Percentiles rank a stretch among this genome's conserved stretches.
Evolutionary conservation across 805 yeast species (phyloP).

Genomic region (Monosporozyma servazzii): DNA sequence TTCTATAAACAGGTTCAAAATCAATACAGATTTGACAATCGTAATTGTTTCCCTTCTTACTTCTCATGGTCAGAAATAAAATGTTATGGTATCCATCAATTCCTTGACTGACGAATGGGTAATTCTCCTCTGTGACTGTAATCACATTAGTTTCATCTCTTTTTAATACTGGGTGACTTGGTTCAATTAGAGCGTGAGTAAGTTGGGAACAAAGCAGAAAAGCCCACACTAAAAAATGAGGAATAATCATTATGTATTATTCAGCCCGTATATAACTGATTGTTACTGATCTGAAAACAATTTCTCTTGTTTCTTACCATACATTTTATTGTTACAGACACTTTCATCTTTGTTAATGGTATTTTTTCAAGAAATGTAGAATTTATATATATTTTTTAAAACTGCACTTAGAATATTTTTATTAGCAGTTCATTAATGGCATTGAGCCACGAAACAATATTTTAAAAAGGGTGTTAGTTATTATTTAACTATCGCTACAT

Average conservation of each 20-base stretch:
- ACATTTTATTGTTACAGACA: too few relatives aligned
- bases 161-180: conserved; percentile 8
- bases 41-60: conserved; percentile 34
- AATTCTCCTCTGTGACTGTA: conserved; percentile 34
- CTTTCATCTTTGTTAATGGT: too few relatives aligned
- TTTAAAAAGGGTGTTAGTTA: too few relatives aligned
- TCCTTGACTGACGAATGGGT: conserved; percentile 35
- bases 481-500: too few relatives aligned
- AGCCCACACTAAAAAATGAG: not conserved
- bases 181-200: conserved; percentile 2
- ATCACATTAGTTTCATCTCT: conserved; percentile 34
- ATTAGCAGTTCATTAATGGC: too few relatives aligned
- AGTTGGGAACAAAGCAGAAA: not conserved
- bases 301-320: too few relatives aligned
- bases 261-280: not conserved
- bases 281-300: not conserved
- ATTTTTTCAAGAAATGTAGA: too few relatives aligned
- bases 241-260: not conserved
- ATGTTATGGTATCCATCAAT: conserved; percentile 44
- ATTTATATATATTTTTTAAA: too few relatives aligned
- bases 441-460: too few relatives aligned
- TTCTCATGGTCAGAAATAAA: conserved; percentile 43
- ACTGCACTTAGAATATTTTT: too few relatives aligned
- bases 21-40: conserved; percentile 34
- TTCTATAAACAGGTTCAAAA: conserved; percentile 34